Conservation (phyloP, 768 basidiomycete genomes). For the Kwoniella mangroviensis region DNA sequence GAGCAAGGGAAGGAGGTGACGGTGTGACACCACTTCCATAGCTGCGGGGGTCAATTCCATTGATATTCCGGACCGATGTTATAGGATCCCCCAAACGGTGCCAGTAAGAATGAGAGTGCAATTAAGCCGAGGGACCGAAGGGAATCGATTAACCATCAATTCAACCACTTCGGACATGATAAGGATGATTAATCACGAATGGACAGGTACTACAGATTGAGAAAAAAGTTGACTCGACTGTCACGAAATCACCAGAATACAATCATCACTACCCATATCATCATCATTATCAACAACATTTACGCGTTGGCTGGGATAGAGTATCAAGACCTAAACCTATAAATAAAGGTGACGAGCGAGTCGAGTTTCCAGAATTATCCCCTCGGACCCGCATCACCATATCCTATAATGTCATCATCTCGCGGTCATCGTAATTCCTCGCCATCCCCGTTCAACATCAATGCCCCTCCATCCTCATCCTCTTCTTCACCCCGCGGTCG, state of each 20-base stretch:
- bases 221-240: conserved; percentile 1
- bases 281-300: not conserved
- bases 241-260: not conserved
- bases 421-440: too few relatives aligned
- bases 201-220: not conserved
- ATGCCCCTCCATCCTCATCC: conserved; percentile 1
- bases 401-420: too few relatives aligned
- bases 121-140: not conserved
- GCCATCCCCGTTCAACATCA: not conserved
- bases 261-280: not conserved
- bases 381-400: too few relatives aligned
- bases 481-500: conserved; percentile 1
- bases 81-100: too few relatives aligned
- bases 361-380: too few relatives aligned
- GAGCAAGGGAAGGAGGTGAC: too few relatives aligned
- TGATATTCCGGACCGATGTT: not conserved
- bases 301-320: not conserved
- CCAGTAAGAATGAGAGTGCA: not conserved
- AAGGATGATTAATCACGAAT: not conserved
- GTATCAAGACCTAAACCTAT: too few relatives aligned
- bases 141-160: not conserved
- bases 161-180: not conserved
- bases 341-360: too few relatives aligned
- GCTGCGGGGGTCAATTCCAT: not conserved
- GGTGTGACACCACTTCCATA: too few relatives aligned